phyloP scores from a whole-genome alignment of 495 filamentous ascomycete species.

The Hypoxylon subgilvum region DNA sequence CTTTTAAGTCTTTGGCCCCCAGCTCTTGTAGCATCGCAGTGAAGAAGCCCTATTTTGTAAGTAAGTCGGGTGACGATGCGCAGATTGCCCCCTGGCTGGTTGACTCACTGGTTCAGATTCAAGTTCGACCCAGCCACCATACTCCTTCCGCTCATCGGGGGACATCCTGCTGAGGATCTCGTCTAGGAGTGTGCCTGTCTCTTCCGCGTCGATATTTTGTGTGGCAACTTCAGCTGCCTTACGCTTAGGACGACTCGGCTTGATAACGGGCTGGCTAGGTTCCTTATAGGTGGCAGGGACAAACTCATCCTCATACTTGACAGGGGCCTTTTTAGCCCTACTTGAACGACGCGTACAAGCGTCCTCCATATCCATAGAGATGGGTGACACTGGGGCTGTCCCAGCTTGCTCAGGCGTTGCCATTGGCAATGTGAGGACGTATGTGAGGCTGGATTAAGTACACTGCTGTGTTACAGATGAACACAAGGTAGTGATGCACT shows the following conservation, averaged over 20 bases:
- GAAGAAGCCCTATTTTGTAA: constrained; percentile 73
- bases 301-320: constrained; percentile 34
- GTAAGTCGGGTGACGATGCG: constrained; percentile 4
- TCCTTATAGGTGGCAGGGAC: constrained; percentile 13
- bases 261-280: not conserved
- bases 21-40: constrained; percentile 80
- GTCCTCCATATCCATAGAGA: not conserved
- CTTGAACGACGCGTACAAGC: constrained; percentile 41
- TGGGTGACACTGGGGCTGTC: constrained; percentile 3
- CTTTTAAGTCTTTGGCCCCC: constrained; percentile 72
- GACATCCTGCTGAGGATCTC: constrained; percentile 45
- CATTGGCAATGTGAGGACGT: too few species aligned
- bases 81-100: not conserved
- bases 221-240: constrained; percentile 41
- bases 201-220: constrained; percentile 30
- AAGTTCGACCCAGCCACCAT: constrained; percentile 80
- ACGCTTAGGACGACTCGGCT: constrained; percentile 42
- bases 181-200: constrained; percentile 45
- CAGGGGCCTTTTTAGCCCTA: constrained; percentile 40
- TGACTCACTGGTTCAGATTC: constrained; percentile 84
- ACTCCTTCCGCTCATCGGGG: constrained; percentile 51
- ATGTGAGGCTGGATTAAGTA: not conserved
- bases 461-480: not conserved
- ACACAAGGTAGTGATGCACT: too few species aligned
- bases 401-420: too few species aligned